Conservation (phyloP, 176 grass and related monocot genomes). For the Echinochloa phyllopogon region DNA sequence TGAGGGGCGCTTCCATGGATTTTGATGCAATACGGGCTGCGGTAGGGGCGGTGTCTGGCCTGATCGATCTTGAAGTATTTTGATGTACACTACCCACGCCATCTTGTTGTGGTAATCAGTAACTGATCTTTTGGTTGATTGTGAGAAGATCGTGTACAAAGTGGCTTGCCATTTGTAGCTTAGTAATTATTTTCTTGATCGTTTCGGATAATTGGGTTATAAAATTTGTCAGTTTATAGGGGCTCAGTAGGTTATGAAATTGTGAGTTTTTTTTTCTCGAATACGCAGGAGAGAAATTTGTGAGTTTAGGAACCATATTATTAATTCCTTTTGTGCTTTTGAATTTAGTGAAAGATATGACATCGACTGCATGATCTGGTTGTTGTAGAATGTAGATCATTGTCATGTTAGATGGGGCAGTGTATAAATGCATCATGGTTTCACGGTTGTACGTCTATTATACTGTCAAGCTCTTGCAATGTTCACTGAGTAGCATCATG, state of each 20-base stretch:
- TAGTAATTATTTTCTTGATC: neutral
- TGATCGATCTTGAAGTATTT: neutral
- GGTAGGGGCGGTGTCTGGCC: no score
- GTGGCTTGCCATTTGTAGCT: neutral
- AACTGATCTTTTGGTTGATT: constrained; percentile 3
- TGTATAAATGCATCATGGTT: neutral
- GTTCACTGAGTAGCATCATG: constrained; percentile 16
- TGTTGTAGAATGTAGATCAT: neutral
- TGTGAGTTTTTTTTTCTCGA: no score
- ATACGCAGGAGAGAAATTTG: no score
- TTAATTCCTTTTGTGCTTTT: constrained; percentile 29
- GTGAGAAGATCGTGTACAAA: neutral
- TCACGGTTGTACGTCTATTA: neutral
- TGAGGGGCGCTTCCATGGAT: constrained; percentile 2
- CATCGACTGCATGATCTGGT: neutral
- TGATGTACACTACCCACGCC: constrained; percentile 7
- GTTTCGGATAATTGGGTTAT: neutral
- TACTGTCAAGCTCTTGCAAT: constrained; percentile 8
- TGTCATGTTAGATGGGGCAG: neutral
- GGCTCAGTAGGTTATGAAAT: neutral
- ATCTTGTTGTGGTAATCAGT: neutral
- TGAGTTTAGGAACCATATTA: neutral
- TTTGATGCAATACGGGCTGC: neutral
- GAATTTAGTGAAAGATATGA: constrained; percentile 5
- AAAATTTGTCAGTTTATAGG: neutral